Base-by-base conservation (phyloP, 441 rosid species). In the Erysimum cheiri region DNA sequence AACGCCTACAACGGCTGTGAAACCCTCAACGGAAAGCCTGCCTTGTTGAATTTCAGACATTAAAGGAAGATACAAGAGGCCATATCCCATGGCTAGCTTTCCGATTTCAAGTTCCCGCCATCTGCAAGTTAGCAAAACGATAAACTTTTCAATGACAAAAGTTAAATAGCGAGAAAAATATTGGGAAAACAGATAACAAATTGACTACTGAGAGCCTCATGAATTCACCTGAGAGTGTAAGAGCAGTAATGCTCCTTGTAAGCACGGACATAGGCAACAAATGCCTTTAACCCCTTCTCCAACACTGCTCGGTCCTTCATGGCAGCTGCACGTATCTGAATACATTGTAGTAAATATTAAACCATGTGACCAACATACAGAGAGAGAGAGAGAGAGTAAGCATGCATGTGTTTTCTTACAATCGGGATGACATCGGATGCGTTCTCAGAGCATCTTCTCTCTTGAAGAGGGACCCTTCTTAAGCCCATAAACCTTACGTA, bases 81-180 rank as follows among this genome's bases (percentile, higher is more conserved):
- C 98, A 77, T 65, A 83, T 57, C 97, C 98, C 96, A 89, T 88
- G n/a, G 89, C 97, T 81, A 93, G 67, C 80, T 93, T 93, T 75
- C 97, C 97, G 72, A 89, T 69, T 80, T 85, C 95, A 60, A 91
- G 96, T 57, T 81, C 87, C 75, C 78, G 78, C 95, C 89, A 88
- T 72, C 97, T 91, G 77, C 32, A 32, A 52, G 69, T 76, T 58
- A 44, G 10, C 8, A 12, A 32, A 15, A 13, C 46, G 11, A 26
- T 22, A 56, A 46, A 10, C 13, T 4, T 7, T 46, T 67, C 24
- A 19, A 10, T 33, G n/a, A 54, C 54, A 8, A 65, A 35, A 70
- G 0, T 0, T 11, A 13, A 41, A 29, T 19, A 44, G 60, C 40
- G 7, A 33, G 32, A 66, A 50, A 4, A 37, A 5, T 14, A 12